Conservation (phyloP, 257 asterid genomes). For the Schizonepeta tenuifolia region DNA sequence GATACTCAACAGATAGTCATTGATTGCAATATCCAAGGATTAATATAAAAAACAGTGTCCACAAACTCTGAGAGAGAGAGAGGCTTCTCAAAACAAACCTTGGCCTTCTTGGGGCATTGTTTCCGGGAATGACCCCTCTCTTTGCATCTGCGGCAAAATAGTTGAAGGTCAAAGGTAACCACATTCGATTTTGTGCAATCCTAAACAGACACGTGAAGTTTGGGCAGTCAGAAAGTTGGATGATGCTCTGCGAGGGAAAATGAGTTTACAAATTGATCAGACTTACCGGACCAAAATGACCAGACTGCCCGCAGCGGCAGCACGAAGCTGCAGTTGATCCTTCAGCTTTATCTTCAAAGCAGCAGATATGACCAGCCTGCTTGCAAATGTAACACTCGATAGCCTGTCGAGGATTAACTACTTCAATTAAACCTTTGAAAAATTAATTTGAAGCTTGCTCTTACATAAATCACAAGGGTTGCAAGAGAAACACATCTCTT, state of each 20-base stretch:
- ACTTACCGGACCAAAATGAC: constrained; percentile 51
- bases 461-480: neutral
- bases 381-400: constrained; percentile 50
- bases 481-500: neutral
- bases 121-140: constrained; percentile 13
- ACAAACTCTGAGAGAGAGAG: neutral
- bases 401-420: constrained; percentile 40
- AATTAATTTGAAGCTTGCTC: neutral
- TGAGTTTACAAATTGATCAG: constrained; percentile 6
- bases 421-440: constrained; percentile 26
- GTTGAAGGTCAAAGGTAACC: constrained; percentile 2
- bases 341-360: constrained; percentile 37
- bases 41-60: too few relatives aligned
- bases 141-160: constrained; percentile 36
- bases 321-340: constrained; percentile 45
- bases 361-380: constrained; percentile 55
- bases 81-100: constrained; percentile 30
- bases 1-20: neutral
- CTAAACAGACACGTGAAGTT: constrained; percentile 31
- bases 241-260: neutral
- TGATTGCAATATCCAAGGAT: neutral
- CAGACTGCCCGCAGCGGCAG: constrained; percentile 51
- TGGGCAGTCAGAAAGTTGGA: neutral
- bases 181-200: constrained; percentile 30
- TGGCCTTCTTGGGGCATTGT: constrained; percentile 8